Percentiles rank a stretch among this genome's conserved stretches.
Conservation (phyloP, 345 rosid genomes). For the Diplotaxis tenuifolia region DNA sequence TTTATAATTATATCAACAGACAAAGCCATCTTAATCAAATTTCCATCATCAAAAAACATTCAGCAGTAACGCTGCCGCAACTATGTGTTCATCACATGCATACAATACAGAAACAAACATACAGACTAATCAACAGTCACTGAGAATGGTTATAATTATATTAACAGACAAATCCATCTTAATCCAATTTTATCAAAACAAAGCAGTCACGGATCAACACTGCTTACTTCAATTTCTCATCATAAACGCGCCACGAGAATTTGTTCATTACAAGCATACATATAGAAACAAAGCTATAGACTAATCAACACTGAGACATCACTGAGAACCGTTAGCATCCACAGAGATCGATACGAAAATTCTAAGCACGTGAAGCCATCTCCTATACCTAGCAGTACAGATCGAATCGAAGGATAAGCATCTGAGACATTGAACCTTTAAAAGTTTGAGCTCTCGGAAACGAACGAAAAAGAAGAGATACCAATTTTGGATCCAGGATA, state of each 20-base stretch:
- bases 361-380: background rate
- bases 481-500: background rate
- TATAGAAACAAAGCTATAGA: background rate
- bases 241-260: background rate
- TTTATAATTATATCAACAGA: too few relatives aligned
- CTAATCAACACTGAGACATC: background rate
- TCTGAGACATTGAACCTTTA: background rate
- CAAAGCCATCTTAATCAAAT: too few relatives aligned
- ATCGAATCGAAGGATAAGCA: background rate
- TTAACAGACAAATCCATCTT: constrained; percentile 47
- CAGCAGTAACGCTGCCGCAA: too few relatives aligned
- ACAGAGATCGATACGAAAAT: constrained; percentile 1
- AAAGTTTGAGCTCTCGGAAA: background rate
- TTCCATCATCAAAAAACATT: too few relatives aligned
- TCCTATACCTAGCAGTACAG: background rate
- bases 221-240: background rate
- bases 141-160: too few relatives aligned
- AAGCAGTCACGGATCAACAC: background rate
- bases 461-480: background rate
- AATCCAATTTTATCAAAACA: constrained; percentile 44
- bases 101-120: too few relatives aligned
- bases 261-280: background rate
- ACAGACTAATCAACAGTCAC: too few relatives aligned
- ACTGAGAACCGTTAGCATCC: background rate
- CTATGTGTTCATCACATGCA: too few relatives aligned